Base-by-base conservation (phyloP, 306 rosid genomes). In the Dalbergia cochinchinensis region DNA sequence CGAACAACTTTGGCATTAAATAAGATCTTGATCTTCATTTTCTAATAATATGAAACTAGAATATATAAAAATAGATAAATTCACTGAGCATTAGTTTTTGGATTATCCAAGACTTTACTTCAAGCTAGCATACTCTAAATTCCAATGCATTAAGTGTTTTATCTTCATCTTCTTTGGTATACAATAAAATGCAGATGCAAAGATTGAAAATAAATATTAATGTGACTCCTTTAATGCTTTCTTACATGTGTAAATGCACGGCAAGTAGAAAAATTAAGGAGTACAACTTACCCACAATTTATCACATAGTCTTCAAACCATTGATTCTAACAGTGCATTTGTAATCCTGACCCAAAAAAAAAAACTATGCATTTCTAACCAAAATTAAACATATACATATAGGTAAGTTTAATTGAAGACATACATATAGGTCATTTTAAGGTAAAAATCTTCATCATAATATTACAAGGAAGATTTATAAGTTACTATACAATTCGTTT, bases 271-370 rank as follows among this genome's bases (percentile, higher is more conserved):
- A 50, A 71, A 31, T 20, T 50, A 66, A 73, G 22, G 68, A 67
- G 82, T 3, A 48, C 64, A 78, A 79, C 80, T 68, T 82, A 82
- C 90, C 82, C 82, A 90, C 95, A 71, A 63, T 64, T 63, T 64
- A 64, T 71, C 48, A 71, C 34, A 58, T 15, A 33, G 12, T 67
- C 58, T 33, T 65, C 55, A 53, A n/a, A 34, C 35, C 55, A 26
- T 55, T 14, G 31, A 55, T 77, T 54, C 55, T 50, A 50, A 15
- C 5, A 50, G 57, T 50, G 15, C 57, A 11, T 50, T 12, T 50
- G 16, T 15, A 12, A 12, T n/a, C n/a, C n/a, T n/a, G n/a, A n/a
- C n/a, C n/a, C n/a, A n/a, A n/a, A n/a, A n/a, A n/a, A n/a, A n/a
- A n/a, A n/a, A n/a, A n/a, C n/a, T n/a, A n/a, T n/a, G n/a, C n/a